These are phyloP conservation scores for Hibiscus trionum DNA, from an alignment of 345 rosid genomes.

Conservation along the genomic window DNA sequence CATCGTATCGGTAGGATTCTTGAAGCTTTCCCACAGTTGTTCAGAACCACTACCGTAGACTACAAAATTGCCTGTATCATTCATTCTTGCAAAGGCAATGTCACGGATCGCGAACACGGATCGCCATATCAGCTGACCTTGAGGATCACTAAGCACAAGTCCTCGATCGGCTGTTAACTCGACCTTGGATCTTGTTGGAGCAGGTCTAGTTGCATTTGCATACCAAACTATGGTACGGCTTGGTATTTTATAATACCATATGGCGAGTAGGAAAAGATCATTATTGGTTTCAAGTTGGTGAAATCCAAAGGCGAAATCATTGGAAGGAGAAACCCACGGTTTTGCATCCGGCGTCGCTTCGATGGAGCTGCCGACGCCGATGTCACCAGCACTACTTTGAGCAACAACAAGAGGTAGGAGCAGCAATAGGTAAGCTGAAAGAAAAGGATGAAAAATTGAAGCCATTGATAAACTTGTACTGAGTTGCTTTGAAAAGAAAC, in stretches of 20 bases:
- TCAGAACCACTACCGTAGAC: not conserved
- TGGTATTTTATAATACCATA: constrained; percentile 26
- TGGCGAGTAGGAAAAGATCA: not conserved
- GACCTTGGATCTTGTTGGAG: not conserved
- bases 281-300: no score
- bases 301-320: no score
- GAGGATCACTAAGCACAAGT: not conserved
- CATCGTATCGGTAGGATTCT: constrained; percentile 26
- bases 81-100: constrained; percentile 18
- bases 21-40: not conserved
- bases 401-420: no score
- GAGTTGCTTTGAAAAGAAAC: no score
- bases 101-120: not conserved
- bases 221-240: constrained; percentile 24
- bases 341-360: no score
- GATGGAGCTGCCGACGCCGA: no score
- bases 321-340: no score
- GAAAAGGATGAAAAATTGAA: no score
- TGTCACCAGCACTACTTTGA: no score
- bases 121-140: constrained; percentile 16
- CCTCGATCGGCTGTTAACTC: not conserved
- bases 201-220: constrained; percentile 7
- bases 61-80: constrained; percentile 21
- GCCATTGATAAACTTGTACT: no score
- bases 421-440: no score